Percentiles rank a stretch among this genome's conserved stretches.
Evolutionary conservation across 2,329 filamentous ascomycete species (phyloP).

Genomic region (Fusarium paranaense): DNA sequence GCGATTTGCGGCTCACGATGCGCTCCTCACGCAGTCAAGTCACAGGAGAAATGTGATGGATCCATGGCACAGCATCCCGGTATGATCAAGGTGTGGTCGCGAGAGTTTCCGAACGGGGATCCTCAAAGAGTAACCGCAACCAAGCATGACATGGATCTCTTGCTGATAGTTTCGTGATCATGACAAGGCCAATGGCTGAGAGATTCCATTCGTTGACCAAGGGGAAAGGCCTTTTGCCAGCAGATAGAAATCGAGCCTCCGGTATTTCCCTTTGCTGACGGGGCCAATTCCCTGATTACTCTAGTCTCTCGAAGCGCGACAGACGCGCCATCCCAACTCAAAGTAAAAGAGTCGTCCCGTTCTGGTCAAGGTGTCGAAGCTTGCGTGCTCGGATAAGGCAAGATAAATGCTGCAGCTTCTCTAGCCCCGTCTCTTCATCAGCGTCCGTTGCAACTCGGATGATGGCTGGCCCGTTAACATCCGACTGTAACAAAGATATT

Average conservation of each 20-base stretch:
- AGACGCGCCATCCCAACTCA: constrained; percentile 10
- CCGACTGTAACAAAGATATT: not conserved
- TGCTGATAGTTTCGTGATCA: not conserved
- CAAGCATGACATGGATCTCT: constrained; percentile 5
- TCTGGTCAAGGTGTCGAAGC: not conserved
- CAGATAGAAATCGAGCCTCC: constrained; percentile 5
- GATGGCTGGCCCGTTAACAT: constrained; percentile 3
- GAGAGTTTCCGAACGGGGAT: not conserved
- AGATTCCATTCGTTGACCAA: not conserved
- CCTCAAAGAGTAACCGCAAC: not conserved
- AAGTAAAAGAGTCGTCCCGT: constrained; percentile 2
- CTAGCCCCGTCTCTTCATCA: not conserved
- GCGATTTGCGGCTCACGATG: not conserved
- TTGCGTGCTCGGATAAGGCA: not conserved
- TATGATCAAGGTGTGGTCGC: not conserved
- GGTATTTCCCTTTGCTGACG: not conserved
- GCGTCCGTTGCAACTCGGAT: not conserved
- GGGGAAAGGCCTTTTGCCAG: not conserved
- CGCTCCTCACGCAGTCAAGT: not conserved
- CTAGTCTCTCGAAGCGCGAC: not conserved
- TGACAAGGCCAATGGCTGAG: not conserved
- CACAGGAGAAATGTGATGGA: not conserved
- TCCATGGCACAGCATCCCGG: not conserved
- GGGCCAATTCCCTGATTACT: not conserved
- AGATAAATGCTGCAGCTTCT: not conserved